Base-by-base conservation (phyloP, 805 yeast genomes). In the Sugiyamaella boreocaroliniensis region DNA sequence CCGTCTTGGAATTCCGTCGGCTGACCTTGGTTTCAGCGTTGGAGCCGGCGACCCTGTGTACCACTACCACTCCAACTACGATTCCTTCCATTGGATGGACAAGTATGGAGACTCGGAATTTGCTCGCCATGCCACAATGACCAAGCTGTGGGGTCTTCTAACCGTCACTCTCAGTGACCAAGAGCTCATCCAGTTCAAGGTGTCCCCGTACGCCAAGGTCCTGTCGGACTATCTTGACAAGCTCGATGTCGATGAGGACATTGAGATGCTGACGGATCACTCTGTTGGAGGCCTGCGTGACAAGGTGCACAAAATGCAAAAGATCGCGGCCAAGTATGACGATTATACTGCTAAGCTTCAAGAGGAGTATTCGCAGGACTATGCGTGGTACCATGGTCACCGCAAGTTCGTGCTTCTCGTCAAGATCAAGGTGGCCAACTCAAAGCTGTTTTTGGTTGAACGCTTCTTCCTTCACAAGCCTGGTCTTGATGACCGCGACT, bases 61-160 rank as follows among this genome's bases (percentile, higher is more conserved):
- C 63, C 90, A 83, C 55, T 83, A 85, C 65, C 92, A 85, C 64
- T 83, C 90, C 15, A 80, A 82, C 64, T 85, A 82, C 62, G 89
- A 84, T 66, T 82, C 87, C 0, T 80, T 70, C 65, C 72, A 80
- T 57, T 85, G 92, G 92, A 82, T 85, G 83, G 72, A 74, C 40
- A 71, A 68, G 4, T 76, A 66, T 63, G 85, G 80, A 29, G 90
- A 85, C 62, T 83, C 85, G 12, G 81, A 77, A 0, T 83, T 81
- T 69, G 71, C 71, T 42, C 74, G 67, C 57, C 90, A 85, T 66
- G 79, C 80, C 49, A 65, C 81, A 4, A 64, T 78, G 62, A 75
- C 83, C 14, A 77, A 80, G 62, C 73, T 71, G 49, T 63, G 80
- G 54, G 85, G 86, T 1, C 62, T 79, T 20, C 47, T 78, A 3